phyloP scores from a whole-genome alignment of 1,139 yeast species.

The Kodamaea fungicola region DNA sequence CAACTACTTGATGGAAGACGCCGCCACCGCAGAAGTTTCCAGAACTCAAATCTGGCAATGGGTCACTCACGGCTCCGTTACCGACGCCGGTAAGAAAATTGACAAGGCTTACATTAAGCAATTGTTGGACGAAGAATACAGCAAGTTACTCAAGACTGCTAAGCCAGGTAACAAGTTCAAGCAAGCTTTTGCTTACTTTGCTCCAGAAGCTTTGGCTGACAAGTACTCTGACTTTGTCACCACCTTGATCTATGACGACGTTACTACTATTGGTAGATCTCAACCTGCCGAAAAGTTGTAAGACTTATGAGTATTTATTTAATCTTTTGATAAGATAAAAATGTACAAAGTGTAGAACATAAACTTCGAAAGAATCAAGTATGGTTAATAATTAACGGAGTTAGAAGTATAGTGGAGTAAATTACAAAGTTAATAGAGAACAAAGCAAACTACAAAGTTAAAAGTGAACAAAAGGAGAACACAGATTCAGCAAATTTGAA shows the following conservation, averaged over 20 bases:
- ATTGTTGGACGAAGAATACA: conserved; percentile 60
- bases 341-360: neutral
- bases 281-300: conserved; percentile 43
- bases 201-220: conserved; percentile 64
- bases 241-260: conserved; percentile 35
- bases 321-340: conserved; percentile 8
- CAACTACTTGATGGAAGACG: conserved; percentile 82
- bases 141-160: conserved; percentile 48
- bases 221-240: conserved; percentile 74
- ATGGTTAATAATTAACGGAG: too few species aligned
- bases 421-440: too few species aligned
- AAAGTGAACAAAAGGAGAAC: too few species aligned
- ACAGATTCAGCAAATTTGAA: too few species aligned
- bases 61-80: conserved; percentile 70
- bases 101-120: conserved; percentile 54
- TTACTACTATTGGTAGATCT: conserved; percentile 54
- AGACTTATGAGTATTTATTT: conserved; percentile 5
- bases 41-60: conserved; percentile 82
- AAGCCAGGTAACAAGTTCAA: conserved; percentile 55
- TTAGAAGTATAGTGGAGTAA: too few species aligned
- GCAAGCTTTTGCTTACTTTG: conserved; percentile 63
- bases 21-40: conserved; percentile 84
- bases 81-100: conserved; percentile 56
- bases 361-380: too few species aligned
- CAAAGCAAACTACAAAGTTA: too few species aligned